phyloP scores from a whole-genome alignment of 257 asterid genomes.

The Paulownia fortunei region DNA sequence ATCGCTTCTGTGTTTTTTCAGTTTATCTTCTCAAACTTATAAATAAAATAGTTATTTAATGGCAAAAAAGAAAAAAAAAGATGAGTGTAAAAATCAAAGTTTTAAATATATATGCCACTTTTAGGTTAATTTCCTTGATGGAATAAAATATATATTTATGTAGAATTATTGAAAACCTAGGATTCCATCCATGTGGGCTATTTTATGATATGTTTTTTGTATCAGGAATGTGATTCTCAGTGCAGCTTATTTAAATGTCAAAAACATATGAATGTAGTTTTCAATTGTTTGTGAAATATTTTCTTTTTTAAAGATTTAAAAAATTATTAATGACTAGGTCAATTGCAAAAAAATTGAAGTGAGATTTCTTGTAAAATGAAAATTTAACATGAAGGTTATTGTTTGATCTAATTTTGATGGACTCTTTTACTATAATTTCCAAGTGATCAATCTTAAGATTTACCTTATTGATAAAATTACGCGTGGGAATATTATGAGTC shows the following conservation, averaged over 20 bases:
- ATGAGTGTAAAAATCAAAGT: neutral
- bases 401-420: too few species aligned
- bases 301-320: neutral
- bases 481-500: too few species aligned
- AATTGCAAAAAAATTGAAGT: too few species aligned
- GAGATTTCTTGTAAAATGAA: neutral
- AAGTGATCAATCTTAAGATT: too few species aligned
- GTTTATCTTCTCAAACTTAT: neutral
- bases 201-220: conserved; percentile 9
- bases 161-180: conserved; percentile 24
- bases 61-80: too few species aligned
- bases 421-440: too few species aligned
- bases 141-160: conserved; percentile 10
- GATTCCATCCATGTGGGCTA: conserved; percentile 38
- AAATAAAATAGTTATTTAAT: too few species aligned
- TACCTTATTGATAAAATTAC: too few species aligned
- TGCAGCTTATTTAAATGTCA: conserved; percentile 20
- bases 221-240: conserved; percentile 21
- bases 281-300: too few species aligned
- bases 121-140: neutral
- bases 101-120: neutral
- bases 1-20: neutral
- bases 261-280: too few species aligned
- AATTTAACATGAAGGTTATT: too few species aligned
- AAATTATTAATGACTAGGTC: too few species aligned